Percentiles rank a stretch among this genome's conserved stretches.
Conservation (phyloP, 2,329 filamentous ascomycete genomes). For the Cylindrodendrum hubeiense region DNA sequence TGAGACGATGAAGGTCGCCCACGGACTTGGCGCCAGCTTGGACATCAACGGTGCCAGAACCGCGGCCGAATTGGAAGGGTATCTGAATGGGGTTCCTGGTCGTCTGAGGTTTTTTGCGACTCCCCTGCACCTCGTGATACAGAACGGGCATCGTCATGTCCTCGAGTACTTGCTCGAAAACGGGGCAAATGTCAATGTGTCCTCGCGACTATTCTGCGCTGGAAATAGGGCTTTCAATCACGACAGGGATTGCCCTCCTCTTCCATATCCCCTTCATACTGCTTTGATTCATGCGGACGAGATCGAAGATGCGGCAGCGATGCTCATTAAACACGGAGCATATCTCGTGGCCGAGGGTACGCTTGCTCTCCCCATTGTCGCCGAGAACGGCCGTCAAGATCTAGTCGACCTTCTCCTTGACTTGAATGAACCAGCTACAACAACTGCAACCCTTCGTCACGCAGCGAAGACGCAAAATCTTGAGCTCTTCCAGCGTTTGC, state of each 20-base stretch:
- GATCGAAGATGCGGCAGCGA: conserved; percentile 4
- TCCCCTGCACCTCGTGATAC: conserved; percentile 24
- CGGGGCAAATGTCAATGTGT: conserved; percentile 15
- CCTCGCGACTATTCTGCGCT: conserved; percentile 12
- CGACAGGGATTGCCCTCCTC: neutral
- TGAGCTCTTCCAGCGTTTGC: conserved; percentile 11
- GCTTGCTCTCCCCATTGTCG: conserved; percentile 15
- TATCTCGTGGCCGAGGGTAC: neutral
- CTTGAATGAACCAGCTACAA: conserved; percentile 3
- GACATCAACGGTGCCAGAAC: conserved; percentile 8
- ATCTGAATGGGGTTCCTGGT: neutral
- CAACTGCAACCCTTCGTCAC: conserved; percentile 6
- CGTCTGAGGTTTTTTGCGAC: conserved; percentile 3
- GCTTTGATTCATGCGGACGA: conserved; percentile 10
- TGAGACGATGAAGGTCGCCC: conserved; percentile 20
- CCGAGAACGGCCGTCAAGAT: neutral
- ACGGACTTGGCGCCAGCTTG: conserved; percentile 15
- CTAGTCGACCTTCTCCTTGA: conserved; percentile 13
- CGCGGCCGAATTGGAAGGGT: neutral
- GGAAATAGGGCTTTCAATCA: neutral
- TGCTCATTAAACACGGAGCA: conserved; percentile 26
- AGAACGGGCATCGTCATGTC: conserved; percentile 24
- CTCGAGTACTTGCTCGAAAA: conserved; percentile 26
- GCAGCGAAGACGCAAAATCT: neutral
- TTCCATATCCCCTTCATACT: conserved; percentile 24